phyloP scores from a whole-genome alignment of 169 alveolate species.

The Perkinsus marinus region DNA sequence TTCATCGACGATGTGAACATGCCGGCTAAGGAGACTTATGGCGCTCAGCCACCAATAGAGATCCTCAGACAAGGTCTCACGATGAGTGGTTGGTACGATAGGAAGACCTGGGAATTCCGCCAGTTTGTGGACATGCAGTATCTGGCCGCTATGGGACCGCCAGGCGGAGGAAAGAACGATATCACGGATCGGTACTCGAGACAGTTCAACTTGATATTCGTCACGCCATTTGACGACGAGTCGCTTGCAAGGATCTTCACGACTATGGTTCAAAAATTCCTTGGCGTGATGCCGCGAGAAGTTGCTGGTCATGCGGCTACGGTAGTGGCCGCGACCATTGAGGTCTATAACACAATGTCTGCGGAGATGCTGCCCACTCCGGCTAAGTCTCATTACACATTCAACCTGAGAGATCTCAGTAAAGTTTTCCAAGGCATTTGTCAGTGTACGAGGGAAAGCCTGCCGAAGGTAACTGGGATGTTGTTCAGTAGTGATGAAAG shows the following conservation, averaged over 20 bases:
- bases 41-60: slow-evolving; percentile 86
- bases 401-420: slow-evolving; percentile 71
- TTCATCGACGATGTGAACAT: slow-evolving; percentile 81
- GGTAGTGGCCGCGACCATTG: slow-evolving; percentile 45
- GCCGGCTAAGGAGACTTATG: slow-evolving; percentile 82
- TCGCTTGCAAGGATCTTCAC: slow-evolving; percentile 57
- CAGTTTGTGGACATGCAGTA: slow-evolving; percentile 60
- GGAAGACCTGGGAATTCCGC: slow-evolving; percentile 62
- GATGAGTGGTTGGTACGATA: slow-evolving; percentile 75
- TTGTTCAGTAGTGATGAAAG: neutral
- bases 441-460: slow-evolving; percentile 43
- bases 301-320: slow-evolving; percentile 45
- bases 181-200: slow-evolving; percentile 70
- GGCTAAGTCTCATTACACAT: slow-evolving; percentile 72
- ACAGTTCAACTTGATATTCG: slow-evolving; percentile 67
- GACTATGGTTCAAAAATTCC: slow-evolving; percentile 52
- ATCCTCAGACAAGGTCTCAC: slow-evolving; percentile 75
- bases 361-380: slow-evolving; percentile 72
- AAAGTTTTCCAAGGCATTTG: slow-evolving; percentile 69
- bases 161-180: slow-evolving; percentile 79
- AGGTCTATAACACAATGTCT: slow-evolving; percentile 53
- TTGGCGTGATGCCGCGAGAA: slow-evolving; percentile 41
- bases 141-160: slow-evolving; percentile 77
- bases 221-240: slow-evolving; percentile 61
- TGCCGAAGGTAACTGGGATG: slow-evolving; percentile 15